Conservation (phyloP, 768 basidiomycete species). For the Mycena latifolia region DNA sequence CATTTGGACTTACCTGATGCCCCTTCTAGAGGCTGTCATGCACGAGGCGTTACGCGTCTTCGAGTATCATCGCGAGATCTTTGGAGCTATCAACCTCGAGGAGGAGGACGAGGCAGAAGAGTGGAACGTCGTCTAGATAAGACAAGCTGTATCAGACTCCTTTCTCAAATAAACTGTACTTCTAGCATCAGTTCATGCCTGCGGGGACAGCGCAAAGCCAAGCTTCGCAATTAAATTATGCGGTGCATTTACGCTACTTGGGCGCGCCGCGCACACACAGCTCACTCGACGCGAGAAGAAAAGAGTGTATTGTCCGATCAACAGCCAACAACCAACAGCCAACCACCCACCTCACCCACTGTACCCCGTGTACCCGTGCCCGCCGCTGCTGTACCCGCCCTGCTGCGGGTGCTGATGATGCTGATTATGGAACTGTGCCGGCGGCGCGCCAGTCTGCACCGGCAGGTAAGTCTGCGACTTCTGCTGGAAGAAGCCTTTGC, state of each 20-base stretch:
- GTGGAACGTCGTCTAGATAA: too few species aligned
- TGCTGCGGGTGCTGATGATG: neutral
- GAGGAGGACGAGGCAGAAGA: slow-evolving; percentile 36
- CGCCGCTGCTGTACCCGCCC: neutral
- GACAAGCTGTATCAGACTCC: too few species aligned
- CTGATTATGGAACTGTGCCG: too few species aligned
- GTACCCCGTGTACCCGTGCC: slow-evolving; percentile 4
- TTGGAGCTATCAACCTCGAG: slow-evolving; percentile 49
- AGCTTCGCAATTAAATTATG: neutral
- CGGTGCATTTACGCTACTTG: neutral
- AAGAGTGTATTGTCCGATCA: slow-evolving; percentile 2
- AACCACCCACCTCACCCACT: neutral
- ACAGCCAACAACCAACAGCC: too few species aligned
- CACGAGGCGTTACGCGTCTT: slow-evolving; percentile 65
- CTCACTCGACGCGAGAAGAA: neutral
- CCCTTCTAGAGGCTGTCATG: slow-evolving; percentile 59
- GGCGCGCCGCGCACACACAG: neutral
- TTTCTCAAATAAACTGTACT: too few species aligned
- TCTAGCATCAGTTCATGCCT: too few species aligned
- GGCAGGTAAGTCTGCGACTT: slow-evolving; percentile 36
- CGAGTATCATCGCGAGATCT: slow-evolving; percentile 60
- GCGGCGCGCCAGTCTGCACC: slow-evolving; percentile 20
- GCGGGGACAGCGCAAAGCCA: too few species aligned
- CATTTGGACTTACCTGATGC: slow-evolving; percentile 9
- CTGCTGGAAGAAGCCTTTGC: slow-evolving; percentile 32